A percentile compares a stretch with the other conserved stretches of the same genome.
Evolutionary conservation across 2,329 filamentous ascomycete genomes (phyloP).

Genomic region (Coniella vitis): DNA sequence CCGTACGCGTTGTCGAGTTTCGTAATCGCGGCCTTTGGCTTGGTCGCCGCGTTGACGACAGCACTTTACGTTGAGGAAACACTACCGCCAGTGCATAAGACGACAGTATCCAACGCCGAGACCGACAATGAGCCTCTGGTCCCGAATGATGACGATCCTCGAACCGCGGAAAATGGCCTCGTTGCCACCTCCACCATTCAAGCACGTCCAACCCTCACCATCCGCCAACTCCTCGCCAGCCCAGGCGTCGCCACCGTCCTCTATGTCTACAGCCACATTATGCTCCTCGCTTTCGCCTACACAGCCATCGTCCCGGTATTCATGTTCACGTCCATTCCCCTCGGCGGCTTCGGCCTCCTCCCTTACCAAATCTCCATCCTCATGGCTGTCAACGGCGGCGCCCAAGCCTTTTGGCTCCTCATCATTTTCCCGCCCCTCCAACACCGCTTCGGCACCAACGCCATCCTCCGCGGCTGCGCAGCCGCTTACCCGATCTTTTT

Average conservation of each 20-base stretch:
- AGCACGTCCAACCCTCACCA: conserved; percentile 32
- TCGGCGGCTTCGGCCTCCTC: conserved; percentile 61
- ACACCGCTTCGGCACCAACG: conserved; percentile 56
- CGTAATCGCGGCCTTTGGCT: conserved; percentile 46
- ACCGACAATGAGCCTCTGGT: too few species aligned
- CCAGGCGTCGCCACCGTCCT: conserved; percentile 63
- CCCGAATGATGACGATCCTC: too few species aligned
- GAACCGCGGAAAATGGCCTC: too few species aligned
- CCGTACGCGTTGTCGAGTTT: conserved; percentile 62
- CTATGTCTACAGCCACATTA: conserved; percentile 57
- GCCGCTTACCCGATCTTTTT: conserved; percentile 60
- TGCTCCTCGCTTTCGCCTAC: conserved; percentile 64
- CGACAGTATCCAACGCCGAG: background rate
- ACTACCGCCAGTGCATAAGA: conserved; percentile 23
- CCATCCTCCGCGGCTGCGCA: conserved; percentile 53
- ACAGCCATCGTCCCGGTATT: conserved; percentile 65
- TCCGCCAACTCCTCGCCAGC: conserved; percentile 48
- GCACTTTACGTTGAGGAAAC: conserved; percentile 59
- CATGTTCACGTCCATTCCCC: conserved; percentile 53
- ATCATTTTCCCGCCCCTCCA: conserved; percentile 64
- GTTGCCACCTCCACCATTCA: conserved; percentile 1
- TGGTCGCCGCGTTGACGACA: conserved; percentile 44
- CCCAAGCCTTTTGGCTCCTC: conserved; percentile 67
- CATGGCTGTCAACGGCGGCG: conserved; percentile 56
- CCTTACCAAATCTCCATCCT: conserved; percentile 58